Evolutionary conservation across 1,284 basidiomycete genomes (phyloP), one percentile per base, ranked within the genome.

Genomic region (Cutaneotrichosporon mucoides): DNA sequence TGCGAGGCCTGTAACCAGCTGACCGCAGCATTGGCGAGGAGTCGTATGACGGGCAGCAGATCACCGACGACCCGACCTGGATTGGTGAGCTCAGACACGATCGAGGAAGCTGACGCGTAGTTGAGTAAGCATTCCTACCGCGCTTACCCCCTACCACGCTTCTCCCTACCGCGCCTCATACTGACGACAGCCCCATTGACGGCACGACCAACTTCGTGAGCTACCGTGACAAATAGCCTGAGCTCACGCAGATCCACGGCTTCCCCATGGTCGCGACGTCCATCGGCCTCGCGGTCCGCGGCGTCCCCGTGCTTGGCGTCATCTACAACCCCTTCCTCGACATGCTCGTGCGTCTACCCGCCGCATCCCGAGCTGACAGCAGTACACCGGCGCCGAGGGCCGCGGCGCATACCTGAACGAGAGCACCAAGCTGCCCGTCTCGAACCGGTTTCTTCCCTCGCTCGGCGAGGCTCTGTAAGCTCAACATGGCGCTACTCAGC

Each of bases 271-370:
- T 86, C 16, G 92, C 89, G 76, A 89, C 95, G 70, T 95, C 92
- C 15, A 85, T 99, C 59, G 95, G 93, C 2, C 82, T 98, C 66
- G 88, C 95, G 62, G 87, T 90, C 77, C 82, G 87, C 63, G 86
- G 86, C 63, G 81, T 83, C 11, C 90, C 95, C 5, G 84, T 91
- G 6, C 82, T 98, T 16, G 95, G 92, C 0, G 90, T 95, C 51
- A 86, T 94, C 65, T 94, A 87, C 81, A 96, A 95, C 73, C 94
- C 94, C 0, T 94, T 94, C 82, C 82, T 94, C 58, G 85, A 92
- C 69, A 85, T 89, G 63, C 81, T 92, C 50, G 87, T 87, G 62
- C 16, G 35, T 41, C 24, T 24, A 24, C 33, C 33, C 34, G 36
- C 6, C 24, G 24, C 24, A 24, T 24, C n/a, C 44, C 36, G 44